phyloP scores from a whole-genome alignment of 176 grass and related monocot genomes.

The Aegilops longissima region DNA sequence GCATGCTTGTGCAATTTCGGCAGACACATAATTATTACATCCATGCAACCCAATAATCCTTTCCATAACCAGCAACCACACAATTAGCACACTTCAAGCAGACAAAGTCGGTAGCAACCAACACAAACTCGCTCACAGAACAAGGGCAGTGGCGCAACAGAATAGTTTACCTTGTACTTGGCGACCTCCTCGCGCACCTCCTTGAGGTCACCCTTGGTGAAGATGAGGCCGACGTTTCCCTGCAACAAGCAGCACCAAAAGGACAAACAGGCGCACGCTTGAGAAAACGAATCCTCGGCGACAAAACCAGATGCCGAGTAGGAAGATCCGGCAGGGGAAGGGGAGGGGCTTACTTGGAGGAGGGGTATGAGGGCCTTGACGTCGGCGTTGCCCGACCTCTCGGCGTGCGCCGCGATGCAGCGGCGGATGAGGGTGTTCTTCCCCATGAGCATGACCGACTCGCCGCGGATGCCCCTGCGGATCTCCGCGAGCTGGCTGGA shows the following conservation, averaged over 20 bases:
- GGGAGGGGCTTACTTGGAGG: constrained; percentile 36
- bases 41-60: neutral
- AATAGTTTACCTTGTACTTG: constrained; percentile 64
- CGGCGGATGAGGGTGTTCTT: constrained; percentile 87
- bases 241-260: constrained; percentile 5
- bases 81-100: neutral
- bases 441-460: constrained; percentile 78
- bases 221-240: constrained; percentile 90
- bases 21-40: neutral
- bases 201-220: constrained; percentile 91
- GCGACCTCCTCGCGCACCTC: constrained; percentile 76
- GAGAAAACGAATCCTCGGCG: neutral
- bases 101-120: neutral
- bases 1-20: neutral
- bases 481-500: constrained; percentile 77
- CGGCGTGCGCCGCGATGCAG: constrained; percentile 68
- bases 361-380: constrained; percentile 48
- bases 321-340: neutral
- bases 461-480: constrained; percentile 62
- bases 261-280: neutral
- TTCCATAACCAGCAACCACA: neutral
- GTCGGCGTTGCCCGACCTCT: constrained; percentile 50
- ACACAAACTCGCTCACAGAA: neutral
- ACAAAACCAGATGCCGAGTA: no score
- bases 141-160: neutral